Evolutionary conservation across 768 basidiomycete species (phyloP).

Genomic region (Lentinula guzmanii): DNA sequence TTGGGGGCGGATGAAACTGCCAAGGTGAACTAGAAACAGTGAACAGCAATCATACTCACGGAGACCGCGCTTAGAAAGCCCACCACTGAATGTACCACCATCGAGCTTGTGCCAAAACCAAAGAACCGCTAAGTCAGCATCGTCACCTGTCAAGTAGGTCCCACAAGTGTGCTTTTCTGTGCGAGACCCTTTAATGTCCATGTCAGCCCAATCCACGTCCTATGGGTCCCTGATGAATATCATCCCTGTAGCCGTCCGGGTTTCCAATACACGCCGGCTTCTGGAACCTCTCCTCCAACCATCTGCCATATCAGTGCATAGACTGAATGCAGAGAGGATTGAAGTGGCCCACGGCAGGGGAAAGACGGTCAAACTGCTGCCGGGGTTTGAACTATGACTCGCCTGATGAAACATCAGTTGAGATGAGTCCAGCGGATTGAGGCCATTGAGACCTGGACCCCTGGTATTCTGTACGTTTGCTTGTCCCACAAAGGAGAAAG

Average conservation of each 20-base stretch:
- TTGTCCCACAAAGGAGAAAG: background rate
- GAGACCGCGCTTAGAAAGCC: background rate
- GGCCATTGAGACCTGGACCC: background rate
- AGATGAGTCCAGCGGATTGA: conserved; percentile 2
- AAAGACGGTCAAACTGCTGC: conserved; percentile 4
- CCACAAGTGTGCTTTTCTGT: conserved; percentile 1
- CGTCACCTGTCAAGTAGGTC: background rate
- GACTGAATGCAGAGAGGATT: background rate
- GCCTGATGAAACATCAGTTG: background rate
- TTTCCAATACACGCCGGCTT: conserved; percentile 3
- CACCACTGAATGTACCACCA: background rate
- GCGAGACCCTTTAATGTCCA: conserved; percentile 1
- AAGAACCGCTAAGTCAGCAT: background rate
- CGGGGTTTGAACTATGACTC: conserved; percentile 3
- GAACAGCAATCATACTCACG: background rate
- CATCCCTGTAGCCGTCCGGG: conserved; percentile 1
- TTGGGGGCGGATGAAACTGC: conserved; percentile 3
- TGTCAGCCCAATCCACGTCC: background rate
- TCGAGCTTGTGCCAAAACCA: background rate
- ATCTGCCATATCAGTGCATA: background rate
- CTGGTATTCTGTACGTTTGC: conserved; percentile 2
- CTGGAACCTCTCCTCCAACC: conserved; percentile 4
- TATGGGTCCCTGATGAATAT: background rate
- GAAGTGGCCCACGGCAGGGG: conserved; percentile 5
- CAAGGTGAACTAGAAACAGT: background rate